A percentile compares a stretch with the other conserved stretches of the same genome.
phyloP scores from a whole-genome alignment of 2,329 filamentous ascomycete species.

The Fusarium palustre region DNA sequence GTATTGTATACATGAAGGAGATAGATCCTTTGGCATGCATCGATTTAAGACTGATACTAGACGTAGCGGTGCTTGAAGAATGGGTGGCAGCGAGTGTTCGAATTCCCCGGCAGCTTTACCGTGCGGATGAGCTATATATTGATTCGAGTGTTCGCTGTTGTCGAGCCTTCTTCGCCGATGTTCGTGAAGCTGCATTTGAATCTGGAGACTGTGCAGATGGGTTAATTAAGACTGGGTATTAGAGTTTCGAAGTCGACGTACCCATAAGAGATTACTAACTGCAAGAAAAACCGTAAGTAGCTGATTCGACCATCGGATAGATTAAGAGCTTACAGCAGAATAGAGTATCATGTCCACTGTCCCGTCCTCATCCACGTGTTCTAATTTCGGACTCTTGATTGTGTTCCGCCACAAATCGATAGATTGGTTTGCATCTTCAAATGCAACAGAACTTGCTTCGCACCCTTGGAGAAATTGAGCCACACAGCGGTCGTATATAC shows the following conservation, averaged over 20 bases:
- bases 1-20: slow-evolving; percentile 40
- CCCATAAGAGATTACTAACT: slow-evolving; percentile 43
- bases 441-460: neutral
- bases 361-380: slow-evolving; percentile 32
- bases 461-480: slow-evolving; percentile 28
- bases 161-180: slow-evolving; percentile 1
- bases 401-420: slow-evolving; percentile 38
- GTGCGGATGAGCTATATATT: slow-evolving; percentile 2
- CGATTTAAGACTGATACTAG: slow-evolving; percentile 36
- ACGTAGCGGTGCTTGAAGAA: slow-evolving; percentile 34
- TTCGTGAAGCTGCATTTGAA: slow-evolving; percentile 37
- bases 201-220: slow-evolving; percentile 30
- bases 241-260: slow-evolving; percentile 9
- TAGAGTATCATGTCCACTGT: slow-evolving; percentile 42
- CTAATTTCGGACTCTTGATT: slow-evolving; percentile 27
- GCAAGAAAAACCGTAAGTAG: slow-evolving; percentile 15
- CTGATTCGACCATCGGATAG: neutral
- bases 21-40: slow-evolving; percentile 36
- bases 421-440: slow-evolving; percentile 32
- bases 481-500: slow-evolving; percentile 36
- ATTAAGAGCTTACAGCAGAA: slow-evolving; percentile 37
- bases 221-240: neutral
- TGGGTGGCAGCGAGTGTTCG: slow-evolving; percentile 5
- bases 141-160: neutral
- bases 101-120: neutral